A percentile compares a stretch with the other conserved stretches of the same genome.
Conservation (phyloP, 306 rosid genomes). For the Lupinus albus region DNA sequence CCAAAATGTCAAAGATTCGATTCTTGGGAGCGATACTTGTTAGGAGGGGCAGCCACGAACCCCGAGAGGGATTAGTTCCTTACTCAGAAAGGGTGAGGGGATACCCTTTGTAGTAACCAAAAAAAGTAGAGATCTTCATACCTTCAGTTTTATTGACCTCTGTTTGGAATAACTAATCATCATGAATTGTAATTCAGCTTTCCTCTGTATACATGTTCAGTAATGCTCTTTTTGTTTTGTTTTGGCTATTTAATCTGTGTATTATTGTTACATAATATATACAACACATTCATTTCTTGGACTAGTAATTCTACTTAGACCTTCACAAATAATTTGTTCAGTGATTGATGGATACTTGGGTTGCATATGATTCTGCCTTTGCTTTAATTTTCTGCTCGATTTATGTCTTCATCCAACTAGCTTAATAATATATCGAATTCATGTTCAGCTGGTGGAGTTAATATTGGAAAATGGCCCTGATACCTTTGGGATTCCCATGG, state of each 20-base stretch:
- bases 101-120: too few species aligned
- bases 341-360: constrained; percentile 14
- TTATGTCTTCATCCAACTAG: constrained; percentile 24
- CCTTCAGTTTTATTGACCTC: background rate
- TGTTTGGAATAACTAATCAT: background rate
- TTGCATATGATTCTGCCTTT: background rate
- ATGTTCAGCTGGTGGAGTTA: constrained; percentile 79
- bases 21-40: too few species aligned
- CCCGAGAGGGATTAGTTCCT: too few species aligned
- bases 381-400: constrained; percentile 20
- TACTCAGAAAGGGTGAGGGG: too few species aligned
- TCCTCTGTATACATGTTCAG: background rate
- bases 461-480: constrained; percentile 77
- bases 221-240: background rate
- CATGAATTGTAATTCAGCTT: background rate
- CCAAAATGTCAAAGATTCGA: too few species aligned
- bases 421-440: constrained; percentile 10
- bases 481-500: constrained; percentile 73
- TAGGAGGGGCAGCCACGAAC: too few species aligned
- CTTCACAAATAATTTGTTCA: constrained; percentile 14
- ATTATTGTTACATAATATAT: background rate
- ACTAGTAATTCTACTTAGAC: background rate
- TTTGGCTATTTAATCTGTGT: background rate
- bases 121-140: background rate
- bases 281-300: constrained; percentile 16